Percentiles rank a stretch among this genome's conserved stretches.
Conservation (phyloP, 2,329 filamentous ascomycete species). For the Fusarium palustre region DNA sequence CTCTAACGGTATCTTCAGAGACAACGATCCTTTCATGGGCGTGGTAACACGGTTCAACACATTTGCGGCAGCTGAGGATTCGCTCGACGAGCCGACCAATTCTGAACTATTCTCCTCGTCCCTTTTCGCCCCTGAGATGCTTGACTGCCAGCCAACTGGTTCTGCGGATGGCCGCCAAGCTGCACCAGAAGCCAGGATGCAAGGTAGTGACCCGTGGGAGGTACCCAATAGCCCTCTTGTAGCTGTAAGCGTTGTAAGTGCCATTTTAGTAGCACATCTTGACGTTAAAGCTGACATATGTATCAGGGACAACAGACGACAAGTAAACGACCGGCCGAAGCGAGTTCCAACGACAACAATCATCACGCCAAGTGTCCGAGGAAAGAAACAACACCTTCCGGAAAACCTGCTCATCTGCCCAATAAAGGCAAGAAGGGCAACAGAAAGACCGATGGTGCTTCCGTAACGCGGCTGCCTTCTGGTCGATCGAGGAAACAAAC, state of each 20-base stretch:
- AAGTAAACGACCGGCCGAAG: not conserved
- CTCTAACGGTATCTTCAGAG: not conserved
- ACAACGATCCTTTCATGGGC: not conserved
- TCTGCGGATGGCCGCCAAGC: not conserved
- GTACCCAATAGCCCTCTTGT: not conserved
- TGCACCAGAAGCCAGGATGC: not conserved
- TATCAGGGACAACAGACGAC: not conserved
- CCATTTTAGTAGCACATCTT: too few relatives aligned
- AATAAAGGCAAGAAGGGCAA: not conserved
- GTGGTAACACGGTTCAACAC: not conserved
- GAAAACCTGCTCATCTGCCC: not conserved
- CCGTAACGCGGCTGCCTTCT: not conserved
- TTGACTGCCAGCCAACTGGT: not conserved
- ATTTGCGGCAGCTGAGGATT: not conserved
- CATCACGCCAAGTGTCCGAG: constrained; percentile 11
- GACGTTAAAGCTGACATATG: not conserved
- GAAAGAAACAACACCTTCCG: not conserved
- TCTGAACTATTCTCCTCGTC: not conserved
- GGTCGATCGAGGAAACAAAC: not conserved
- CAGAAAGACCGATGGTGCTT: not conserved
- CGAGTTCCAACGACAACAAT: not conserved
- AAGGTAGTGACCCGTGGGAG: not conserved
- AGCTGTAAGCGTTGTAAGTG: not conserved
- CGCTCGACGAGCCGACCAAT: not conserved
- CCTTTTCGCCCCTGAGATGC: not conserved